Conservation (phyloP, 306 rosid species). For the Glycine tomentella region DNA sequence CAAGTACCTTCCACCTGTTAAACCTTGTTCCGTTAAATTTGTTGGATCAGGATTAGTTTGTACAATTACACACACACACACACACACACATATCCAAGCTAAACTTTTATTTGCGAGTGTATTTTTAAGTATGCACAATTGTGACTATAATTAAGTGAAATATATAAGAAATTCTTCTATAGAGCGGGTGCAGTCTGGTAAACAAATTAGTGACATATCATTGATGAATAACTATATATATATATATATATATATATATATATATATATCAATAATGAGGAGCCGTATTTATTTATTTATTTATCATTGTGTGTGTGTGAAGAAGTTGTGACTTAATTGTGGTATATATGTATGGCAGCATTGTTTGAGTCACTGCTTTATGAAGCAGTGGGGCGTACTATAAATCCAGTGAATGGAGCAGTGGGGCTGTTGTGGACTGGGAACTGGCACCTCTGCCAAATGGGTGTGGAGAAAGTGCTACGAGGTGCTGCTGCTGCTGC, state of each 20-base stretch:
- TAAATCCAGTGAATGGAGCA: conserved; percentile 85
- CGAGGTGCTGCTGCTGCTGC: conserved; percentile 47
- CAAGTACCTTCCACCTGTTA: not conserved
- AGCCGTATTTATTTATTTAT: too few relatives aligned
- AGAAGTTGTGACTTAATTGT: not conserved
- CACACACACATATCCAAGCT: not conserved
- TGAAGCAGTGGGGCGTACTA: conserved; percentile 86
- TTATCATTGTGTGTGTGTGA: too few relatives aligned
- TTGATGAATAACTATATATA: too few relatives aligned
- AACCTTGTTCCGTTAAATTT: not conserved
- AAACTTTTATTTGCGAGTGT: not conserved
- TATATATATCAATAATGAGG: too few relatives aligned
- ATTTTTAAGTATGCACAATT: not conserved
- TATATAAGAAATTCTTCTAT: not conserved
- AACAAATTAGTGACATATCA: too few relatives aligned
- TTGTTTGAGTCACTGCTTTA: conserved; percentile 81
- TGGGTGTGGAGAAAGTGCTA: conserved; percentile 70
- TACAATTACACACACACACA: too few relatives aligned
- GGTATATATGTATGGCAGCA: conserved; percentile 52
- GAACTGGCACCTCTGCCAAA: conserved; percentile 82
- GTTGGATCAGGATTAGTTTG: not conserved
- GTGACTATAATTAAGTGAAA: not conserved
- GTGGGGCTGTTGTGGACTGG: conserved; percentile 79
- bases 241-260: too few relatives aligned
- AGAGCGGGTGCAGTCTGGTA: too few relatives aligned